These are phyloP conservation scores for Trichoderma guizhouense DNA, from an alignment of 2,329 filamentous ascomycete genomes.

Conservation along the genomic window DNA sequence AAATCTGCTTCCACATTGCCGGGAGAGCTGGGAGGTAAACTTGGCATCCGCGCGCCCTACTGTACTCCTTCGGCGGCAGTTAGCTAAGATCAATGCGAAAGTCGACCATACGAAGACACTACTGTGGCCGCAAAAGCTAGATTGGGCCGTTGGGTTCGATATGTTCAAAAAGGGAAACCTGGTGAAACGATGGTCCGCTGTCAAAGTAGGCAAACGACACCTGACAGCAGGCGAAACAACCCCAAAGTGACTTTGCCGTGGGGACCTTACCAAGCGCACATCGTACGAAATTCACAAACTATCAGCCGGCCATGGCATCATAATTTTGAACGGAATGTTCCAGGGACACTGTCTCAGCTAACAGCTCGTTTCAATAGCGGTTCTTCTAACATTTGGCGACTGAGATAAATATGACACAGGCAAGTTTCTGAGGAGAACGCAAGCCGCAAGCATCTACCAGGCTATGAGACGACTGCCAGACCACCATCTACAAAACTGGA, in stretches of 20 bases:
- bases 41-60: neutral
- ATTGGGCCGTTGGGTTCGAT: neutral
- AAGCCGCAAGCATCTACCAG: neutral
- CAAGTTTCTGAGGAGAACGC: neutral
- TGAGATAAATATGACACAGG: neutral
- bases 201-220: neutral
- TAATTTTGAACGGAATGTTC: neutral
- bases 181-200: neutral
- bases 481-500: neutral
- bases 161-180: neutral
- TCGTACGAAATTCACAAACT: neutral
- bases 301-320: neutral
- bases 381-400: neutral
- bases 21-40: neutral
- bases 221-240: neutral
- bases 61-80: neutral
- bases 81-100: neutral
- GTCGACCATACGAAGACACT: too few species aligned
- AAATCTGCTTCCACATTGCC: neutral
- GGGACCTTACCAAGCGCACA: neutral
- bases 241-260: neutral
- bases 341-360: neutral
- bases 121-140: neutral
- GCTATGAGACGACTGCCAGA: neutral
- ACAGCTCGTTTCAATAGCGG: neutral